Evolutionary conservation across 768 basidiomycete species (phyloP).

Genomic region (Chalciporus piperatus): DNA sequence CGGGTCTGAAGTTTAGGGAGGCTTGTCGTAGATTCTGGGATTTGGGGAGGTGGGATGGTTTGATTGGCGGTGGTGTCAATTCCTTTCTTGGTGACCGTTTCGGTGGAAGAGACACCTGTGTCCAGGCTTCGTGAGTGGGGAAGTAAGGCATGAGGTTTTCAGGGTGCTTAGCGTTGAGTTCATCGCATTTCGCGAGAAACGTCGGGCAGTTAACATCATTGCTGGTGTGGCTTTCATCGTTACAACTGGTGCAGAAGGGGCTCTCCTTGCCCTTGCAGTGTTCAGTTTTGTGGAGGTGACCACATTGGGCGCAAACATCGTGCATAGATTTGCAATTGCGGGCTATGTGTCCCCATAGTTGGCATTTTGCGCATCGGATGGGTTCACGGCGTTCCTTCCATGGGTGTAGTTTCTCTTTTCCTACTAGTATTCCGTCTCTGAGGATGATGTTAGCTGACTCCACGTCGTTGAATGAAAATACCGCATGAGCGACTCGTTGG

Average conservation of each 20-base stretch:
- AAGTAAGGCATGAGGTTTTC: slow-evolving; percentile 8
- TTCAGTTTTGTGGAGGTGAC: not conserved
- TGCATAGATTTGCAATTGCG: not conserved
- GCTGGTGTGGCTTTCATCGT: not conserved
- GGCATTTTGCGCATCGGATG: not conserved
- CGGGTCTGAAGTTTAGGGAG: too few relatives aligned
- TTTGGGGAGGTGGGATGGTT: too few relatives aligned
- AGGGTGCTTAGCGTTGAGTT: not conserved
- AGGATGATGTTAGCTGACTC: not conserved
- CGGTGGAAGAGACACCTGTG: not conserved
- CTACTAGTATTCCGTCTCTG: not conserved
- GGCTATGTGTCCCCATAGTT: not conserved
- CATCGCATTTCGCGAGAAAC: not conserved
- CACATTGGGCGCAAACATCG: not conserved
- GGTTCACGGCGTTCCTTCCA: not conserved
- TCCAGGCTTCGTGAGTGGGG: slow-evolving; percentile 3
- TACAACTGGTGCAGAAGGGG: not conserved
- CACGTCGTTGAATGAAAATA: not conserved
- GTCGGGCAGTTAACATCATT: not conserved
- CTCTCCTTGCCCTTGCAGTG: too few relatives aligned
- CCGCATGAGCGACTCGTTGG: not conserved
- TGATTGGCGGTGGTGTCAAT: too few relatives aligned
- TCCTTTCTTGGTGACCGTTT: not conserved
- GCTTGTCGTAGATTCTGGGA: too few relatives aligned
- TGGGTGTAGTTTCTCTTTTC: slow-evolving; percentile 1